Conservation (phyloP, 176 grass and related monocot genomes). For the Eragrostis curvula region DNA sequence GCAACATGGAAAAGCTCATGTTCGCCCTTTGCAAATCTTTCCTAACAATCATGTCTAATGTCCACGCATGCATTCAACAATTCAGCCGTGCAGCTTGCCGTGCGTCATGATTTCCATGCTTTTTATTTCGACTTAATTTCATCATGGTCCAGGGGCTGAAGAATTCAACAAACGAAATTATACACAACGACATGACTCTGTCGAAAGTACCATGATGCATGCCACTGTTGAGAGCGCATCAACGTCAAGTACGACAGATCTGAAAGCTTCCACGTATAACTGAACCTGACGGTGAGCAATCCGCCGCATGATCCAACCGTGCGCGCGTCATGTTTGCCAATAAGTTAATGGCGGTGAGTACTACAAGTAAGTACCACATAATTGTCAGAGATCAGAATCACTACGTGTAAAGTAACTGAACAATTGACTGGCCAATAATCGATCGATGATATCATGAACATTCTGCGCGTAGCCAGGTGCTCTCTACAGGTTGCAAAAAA, state of each 20-base stretch:
- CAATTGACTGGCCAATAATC: neutral
- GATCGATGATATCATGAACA: neutral
- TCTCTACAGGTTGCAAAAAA: neutral
- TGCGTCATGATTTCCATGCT: neutral
- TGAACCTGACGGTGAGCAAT: neutral
- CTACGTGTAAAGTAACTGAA: neutral
- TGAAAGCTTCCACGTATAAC: neutral
- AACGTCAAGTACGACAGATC: conserved; percentile 16
- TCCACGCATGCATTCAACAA: neutral
- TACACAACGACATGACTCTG: no score
- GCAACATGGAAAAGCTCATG: conserved; percentile 20
- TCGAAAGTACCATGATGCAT: conserved; percentile 16
- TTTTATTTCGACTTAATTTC: neutral
- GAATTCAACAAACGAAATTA: neutral
- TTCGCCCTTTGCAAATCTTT: conserved; percentile 21
- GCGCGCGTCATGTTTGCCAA: neutral
- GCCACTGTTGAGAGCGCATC: neutral
- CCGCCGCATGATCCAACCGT: neutral
- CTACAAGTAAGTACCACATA: neutral
- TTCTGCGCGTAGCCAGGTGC: neutral
- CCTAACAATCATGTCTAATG: neutral
- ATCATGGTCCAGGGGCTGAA: neutral
- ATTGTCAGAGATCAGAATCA: neutral
- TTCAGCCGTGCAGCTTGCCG: neutral
- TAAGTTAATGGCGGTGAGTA: neutral